These are phyloP conservation scores for Scedosporium dehoogii DNA, from an alignment of 2,329 filamentous ascomycete species.

Conservation along the genomic window DNA sequence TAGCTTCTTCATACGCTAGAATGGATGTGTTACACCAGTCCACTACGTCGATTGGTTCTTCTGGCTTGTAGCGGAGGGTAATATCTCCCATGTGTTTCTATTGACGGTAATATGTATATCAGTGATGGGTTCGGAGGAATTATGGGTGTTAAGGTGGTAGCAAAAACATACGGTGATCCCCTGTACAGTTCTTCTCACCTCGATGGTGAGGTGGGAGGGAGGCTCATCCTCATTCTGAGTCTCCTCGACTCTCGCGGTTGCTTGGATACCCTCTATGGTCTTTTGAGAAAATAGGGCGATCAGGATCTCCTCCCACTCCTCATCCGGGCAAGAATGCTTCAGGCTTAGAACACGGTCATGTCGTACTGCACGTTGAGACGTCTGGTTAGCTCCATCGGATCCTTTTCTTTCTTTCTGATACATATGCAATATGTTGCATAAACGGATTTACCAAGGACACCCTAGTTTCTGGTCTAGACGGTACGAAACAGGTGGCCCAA, in stretches of 20 bases:
- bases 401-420: neutral
- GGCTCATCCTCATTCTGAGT: constrained; percentile 36
- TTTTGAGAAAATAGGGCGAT: constrained; percentile 44
- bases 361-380: constrained; percentile 9
- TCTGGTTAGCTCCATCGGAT: constrained; percentile 3
- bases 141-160: neutral
- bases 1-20: constrained; percentile 33
- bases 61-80: constrained; percentile 41
- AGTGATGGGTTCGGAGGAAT: neutral
- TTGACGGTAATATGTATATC: neutral
- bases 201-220: constrained; percentile 31
- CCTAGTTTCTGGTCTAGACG: neutral
- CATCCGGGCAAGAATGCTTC: constrained; percentile 29
- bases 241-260: constrained; percentile 44
- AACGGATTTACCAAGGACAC: neutral
- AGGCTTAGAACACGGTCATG: constrained; percentile 44
- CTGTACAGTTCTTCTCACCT: constrained; percentile 53
- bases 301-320: constrained; percentile 60
- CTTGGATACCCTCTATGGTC: constrained; percentile 44
- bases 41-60: constrained; percentile 53
- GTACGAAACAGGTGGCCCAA: neutral
- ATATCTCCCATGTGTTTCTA: constrained; percentile 63
- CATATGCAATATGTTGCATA: constrained; percentile 2
- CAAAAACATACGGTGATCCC: constrained; percentile 52
- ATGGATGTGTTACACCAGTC: constrained; percentile 59